These are phyloP conservation scores for Colletotrichum musae DNA, from an alignment of 2,329 filamentous ascomycete genomes.

Conservation along the genomic window DNA sequence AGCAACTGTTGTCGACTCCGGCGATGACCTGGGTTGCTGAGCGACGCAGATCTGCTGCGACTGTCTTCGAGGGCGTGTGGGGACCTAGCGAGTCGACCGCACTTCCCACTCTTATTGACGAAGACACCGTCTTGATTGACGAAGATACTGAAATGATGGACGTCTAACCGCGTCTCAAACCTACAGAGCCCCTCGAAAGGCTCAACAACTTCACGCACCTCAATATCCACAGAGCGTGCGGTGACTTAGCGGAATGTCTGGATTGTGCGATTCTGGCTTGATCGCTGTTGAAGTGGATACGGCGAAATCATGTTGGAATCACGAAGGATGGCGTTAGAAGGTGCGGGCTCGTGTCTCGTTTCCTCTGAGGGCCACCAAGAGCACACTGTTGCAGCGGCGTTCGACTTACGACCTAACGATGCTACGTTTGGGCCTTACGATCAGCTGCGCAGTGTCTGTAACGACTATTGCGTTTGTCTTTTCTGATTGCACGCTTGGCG, in stretches of 20 bases:
- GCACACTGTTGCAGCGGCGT: conserved; percentile 20
- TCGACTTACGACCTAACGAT: conserved; percentile 41
- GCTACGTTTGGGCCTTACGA: conserved; percentile 36
- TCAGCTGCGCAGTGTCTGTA: conserved; percentile 20
- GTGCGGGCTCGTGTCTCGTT: conserved; percentile 27
- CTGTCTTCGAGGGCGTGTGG: conserved; percentile 96
- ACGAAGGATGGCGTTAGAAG: conserved; percentile 26
- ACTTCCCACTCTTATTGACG: conserved; percentile 52
- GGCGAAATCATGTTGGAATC: conserved; percentile 35
- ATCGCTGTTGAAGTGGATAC: conserved; percentile 38
- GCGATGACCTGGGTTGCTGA: conserved; percentile 85
- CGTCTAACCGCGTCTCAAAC: conserved; percentile 55
- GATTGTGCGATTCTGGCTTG: conserved; percentile 45
- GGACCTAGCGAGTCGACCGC: conserved; percentile 76
- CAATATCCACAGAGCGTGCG: conserved; percentile 48
- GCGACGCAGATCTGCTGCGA: conserved; percentile 88
- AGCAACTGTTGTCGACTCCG: conserved; percentile 79
- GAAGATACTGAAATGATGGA: conserved; percentile 73
- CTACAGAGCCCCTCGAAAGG: conserved; percentile 16
- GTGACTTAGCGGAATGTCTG: conserved; percentile 42
- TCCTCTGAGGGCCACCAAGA: conserved; percentile 8
- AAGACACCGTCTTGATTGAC: conserved; percentile 41
- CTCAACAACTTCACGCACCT: conserved; percentile 45
- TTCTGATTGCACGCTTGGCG: conserved; percentile 27
- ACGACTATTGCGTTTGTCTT: conserved; percentile 28